These are phyloP conservation scores for Sapria himalayana DNA, from an alignment of 345 rosid species.

Conservation along the genomic window DNA sequence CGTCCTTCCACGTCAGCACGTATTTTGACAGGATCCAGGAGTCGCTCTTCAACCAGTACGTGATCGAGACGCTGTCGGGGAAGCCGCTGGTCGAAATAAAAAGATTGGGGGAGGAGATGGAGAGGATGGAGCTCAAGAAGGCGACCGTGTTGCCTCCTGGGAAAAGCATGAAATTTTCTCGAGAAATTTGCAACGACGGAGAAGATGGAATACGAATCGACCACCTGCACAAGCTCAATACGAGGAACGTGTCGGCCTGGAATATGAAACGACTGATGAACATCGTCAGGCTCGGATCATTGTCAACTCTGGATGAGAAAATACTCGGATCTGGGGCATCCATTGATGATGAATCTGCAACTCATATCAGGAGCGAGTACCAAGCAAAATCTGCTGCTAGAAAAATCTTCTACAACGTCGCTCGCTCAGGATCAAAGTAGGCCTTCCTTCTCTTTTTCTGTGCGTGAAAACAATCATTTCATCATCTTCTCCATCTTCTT, in stretches of 20 bases:
- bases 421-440: slow-evolving; percentile 38
- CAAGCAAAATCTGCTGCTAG: slow-evolving; percentile 85
- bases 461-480: no score
- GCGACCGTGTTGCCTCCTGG: slow-evolving; percentile 25
- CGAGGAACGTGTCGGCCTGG: slow-evolving; percentile 82
- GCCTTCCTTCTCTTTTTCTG: not conserved
- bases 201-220: slow-evolving; percentile 33
- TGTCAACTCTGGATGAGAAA: slow-evolving; percentile 72
- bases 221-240: slow-evolving; percentile 45
- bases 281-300: slow-evolving; percentile 46
- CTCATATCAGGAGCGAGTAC: slow-evolving; percentile 44
- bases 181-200: slow-evolving; percentile 12
- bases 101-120: slow-evolving; percentile 25
- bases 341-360: slow-evolving; percentile 33
- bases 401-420: slow-evolving; percentile 62
- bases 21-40: slow-evolving; percentile 89
- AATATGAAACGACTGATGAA: slow-evolving; percentile 90
- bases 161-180: slow-evolving; percentile 25
- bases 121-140: slow-evolving; percentile 28
- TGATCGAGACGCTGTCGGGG: slow-evolving; percentile 67
- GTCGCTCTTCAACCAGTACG: slow-evolving; percentile 53
- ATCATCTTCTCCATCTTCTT: no score
- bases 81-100: slow-evolving; percentile 45
- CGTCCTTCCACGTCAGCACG: slow-evolving; percentile 77
- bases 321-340: slow-evolving; percentile 15